phyloP scores from a whole-genome alignment of 139 green algal genomes.

The Coccomyxa sp. region DNA sequence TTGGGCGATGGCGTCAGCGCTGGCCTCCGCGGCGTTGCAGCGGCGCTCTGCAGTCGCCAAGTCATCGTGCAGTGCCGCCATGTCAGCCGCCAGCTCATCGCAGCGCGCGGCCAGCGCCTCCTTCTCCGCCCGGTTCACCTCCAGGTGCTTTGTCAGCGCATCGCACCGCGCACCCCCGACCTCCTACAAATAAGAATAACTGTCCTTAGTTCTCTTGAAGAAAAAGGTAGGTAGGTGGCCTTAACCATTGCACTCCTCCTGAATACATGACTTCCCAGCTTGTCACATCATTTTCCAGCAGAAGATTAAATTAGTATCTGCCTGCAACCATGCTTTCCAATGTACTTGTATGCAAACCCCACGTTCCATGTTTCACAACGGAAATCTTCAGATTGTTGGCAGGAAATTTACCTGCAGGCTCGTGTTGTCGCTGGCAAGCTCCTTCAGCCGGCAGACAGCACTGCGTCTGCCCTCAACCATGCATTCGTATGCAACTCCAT shows the following conservation, averaged over 20 bases:
- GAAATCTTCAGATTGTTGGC: too few species aligned
- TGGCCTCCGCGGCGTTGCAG: neutral
- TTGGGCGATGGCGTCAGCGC: neutral
- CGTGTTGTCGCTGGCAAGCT: neutral
- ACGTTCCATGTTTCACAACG: too few species aligned
- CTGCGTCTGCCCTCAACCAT: too few species aligned
- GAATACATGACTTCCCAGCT: too few species aligned
- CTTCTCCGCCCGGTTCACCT: neutral
- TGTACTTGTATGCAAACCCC: too few species aligned
- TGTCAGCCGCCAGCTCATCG: neutral
- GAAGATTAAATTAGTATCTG: too few species aligned
- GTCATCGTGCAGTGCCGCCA: neutral
- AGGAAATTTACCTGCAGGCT: neutral
- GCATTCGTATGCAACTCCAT: too few species aligned
- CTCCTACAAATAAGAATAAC: neutral
- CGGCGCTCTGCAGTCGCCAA: neutral
- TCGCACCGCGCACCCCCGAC: neutral
- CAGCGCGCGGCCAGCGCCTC: neutral
- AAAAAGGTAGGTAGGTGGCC: too few species aligned
- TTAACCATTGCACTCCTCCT: too few species aligned
- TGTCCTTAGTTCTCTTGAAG: too few species aligned
- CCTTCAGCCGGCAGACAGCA: neutral
- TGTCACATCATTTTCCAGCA: too few species aligned
- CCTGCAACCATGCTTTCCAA: too few species aligned
- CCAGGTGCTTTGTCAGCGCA: neutral